These are phyloP conservation scores for Fusarium nisikadoi DNA, from an alignment of 2,329 filamentous ascomycete species.

Conservation along the genomic window DNA sequence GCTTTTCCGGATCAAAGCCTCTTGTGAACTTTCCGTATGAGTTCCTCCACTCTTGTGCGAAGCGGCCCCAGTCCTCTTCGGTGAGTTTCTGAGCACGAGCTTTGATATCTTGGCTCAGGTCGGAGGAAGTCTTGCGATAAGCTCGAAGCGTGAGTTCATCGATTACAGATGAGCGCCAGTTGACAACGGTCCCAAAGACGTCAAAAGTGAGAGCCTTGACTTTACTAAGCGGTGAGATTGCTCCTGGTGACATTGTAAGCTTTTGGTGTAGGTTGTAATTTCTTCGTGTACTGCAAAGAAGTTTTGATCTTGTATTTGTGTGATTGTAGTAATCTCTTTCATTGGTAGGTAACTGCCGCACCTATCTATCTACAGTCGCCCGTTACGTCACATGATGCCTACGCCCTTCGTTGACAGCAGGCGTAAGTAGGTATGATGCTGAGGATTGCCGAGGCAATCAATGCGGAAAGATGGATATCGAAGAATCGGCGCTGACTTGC, in stretches of 20 bases:
- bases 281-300: background rate
- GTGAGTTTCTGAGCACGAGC: constrained; percentile 62
- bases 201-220: constrained; percentile 76
- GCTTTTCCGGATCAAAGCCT: constrained; percentile 58
- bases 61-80: constrained; percentile 67
- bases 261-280: background rate
- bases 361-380: background rate
- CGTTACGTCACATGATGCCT: constrained; percentile 36
- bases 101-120: constrained; percentile 59
- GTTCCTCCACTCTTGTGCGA: constrained; percentile 77
- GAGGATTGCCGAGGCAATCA: background rate
- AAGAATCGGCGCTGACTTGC: background rate
- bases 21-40: constrained; percentile 71
- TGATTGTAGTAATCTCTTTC: background rate
- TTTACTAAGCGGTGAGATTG: constrained; percentile 41
- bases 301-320: background rate
- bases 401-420: constrained; percentile 29
- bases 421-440: background rate
- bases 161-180: constrained; percentile 78
- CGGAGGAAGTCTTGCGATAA: constrained; percentile 58
- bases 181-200: constrained; percentile 82
- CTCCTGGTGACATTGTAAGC: constrained; percentile 41
- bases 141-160: constrained; percentile 65
- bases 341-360: background rate
- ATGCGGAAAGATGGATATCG: background rate